Conservation (phyloP, 352 stramenopile species). For the Phytophthora citrophthora region DNA sequence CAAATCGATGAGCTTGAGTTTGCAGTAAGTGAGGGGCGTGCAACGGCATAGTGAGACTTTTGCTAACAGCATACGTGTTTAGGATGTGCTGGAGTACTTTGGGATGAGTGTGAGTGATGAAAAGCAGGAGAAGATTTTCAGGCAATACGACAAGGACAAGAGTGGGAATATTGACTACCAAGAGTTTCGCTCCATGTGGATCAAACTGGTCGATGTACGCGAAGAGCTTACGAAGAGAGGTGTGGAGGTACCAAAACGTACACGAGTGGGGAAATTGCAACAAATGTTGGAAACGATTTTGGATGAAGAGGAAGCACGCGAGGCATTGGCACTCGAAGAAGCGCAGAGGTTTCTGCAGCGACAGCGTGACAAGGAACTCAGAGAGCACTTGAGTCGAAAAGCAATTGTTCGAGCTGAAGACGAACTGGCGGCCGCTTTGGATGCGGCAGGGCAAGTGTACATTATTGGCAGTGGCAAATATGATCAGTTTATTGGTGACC, state of each 20-base stretch:
- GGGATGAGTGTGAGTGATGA: conserved; percentile 87
- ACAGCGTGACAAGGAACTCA: conserved; percentile 75
- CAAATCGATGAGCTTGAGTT: conserved; percentile 95
- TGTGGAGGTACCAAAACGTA: conserved; percentile 90
- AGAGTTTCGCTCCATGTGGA: conserved; percentile 94
- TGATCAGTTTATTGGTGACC: conserved; percentile 79
- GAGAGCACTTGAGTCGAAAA: conserved; percentile 46
- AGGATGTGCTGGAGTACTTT: conserved; percentile 94
- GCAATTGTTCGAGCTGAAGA: conserved; percentile 78
- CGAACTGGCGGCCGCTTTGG: conserved; percentile 86
- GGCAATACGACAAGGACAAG: conserved; percentile 93
- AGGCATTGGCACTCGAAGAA: conserved; percentile 81
- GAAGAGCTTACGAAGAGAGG: conserved; percentile 89
- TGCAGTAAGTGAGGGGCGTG: conserved; percentile 48
- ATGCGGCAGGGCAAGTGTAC: conserved; percentile 94
- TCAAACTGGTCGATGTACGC: conserved; percentile 79
- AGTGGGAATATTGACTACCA: conserved; percentile 93
- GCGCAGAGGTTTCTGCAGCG: conserved; percentile 75
- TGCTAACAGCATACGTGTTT: conserved; percentile 1
- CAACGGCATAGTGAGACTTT: background rate
- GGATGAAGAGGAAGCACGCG: conserved; percentile 89
- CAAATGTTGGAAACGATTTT: conserved; percentile 89
- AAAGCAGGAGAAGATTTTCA: conserved; percentile 93
- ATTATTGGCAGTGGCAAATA: conserved; percentile 89
- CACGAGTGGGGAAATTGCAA: conserved; percentile 77